Base-by-base conservation (phyloP, 1,284 basidiomycete species). In the Apiotrichum gracile region DNA sequence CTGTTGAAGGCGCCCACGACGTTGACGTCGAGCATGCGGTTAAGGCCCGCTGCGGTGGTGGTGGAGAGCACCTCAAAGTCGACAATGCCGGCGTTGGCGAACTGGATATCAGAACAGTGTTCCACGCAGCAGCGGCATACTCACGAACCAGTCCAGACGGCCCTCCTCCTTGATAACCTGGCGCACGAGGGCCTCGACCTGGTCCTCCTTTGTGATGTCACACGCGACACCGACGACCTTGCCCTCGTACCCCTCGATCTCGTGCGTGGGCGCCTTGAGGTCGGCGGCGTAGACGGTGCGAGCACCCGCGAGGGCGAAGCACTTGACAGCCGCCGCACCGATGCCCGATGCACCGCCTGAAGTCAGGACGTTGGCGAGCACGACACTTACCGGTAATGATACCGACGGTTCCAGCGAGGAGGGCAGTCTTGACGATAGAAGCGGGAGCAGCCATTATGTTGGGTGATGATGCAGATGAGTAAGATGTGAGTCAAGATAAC, bases 71-170 rank as follows among this genome's bases (percentile, higher is more conserved):
- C 34, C 41, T 57, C 56, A 39, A 57, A 57, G 41, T 57, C 52
- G 44, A 57, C 51, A 12, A 54, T 54, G 16, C 56, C 56, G 5
- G 56, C 56, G 34, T 57, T 57, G 33, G 56, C 56, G 29, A 53
- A 57, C 56, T 54, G 27, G 7, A 5, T 8, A 17, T 26, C 33
- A 35, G 16, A 21, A 47, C 29, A 41, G 35, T 13, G 10, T 2
- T 14, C 9, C 34, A 13, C 7, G 25, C 9, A 22, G 14, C 8
- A 13, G 6, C 14, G 16, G 2, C 8, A 16, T 10, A 57, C 56
- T 24, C 45, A 57, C 56, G 24, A 57, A 54, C 56, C 56, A 57
- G 45, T 57, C 56, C 9, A 57, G 49, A 13, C 56, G 51, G 7
- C 52, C 52, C 14, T 53, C 39, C 39, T 57, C 56, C 27, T 43